These are phyloP conservation scores for Corniculantispora saksenae DNA, from an alignment of 2,329 filamentous ascomycete genomes.

Conservation along the genomic window DNA sequence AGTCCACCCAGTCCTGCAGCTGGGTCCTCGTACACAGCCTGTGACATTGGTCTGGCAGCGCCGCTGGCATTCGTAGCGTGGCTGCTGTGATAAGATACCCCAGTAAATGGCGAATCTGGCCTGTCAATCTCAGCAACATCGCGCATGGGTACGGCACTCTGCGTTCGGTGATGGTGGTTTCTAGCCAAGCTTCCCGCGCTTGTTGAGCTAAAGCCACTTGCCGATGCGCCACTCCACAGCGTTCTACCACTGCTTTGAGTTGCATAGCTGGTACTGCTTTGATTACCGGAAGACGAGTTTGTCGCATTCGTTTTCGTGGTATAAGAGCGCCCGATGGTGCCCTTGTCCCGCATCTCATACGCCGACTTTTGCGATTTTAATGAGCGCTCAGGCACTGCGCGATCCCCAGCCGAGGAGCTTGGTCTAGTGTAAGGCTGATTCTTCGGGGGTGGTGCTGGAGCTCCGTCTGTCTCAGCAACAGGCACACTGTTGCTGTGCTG, in stretches of 20 bases:
- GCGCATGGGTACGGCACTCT: conserved; percentile 65
- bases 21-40: conserved; percentile 65
- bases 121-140: conserved; percentile 56
- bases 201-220: conserved; percentile 87
- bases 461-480: conserved; percentile 47
- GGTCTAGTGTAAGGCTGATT: conserved; percentile 52
- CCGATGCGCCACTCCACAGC: conserved; percentile 91
- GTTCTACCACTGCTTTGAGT: conserved; percentile 80
- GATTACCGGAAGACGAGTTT: conserved; percentile 71
- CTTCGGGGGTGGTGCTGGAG: conserved; percentile 66
- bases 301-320: conserved; percentile 88
- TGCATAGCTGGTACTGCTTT: conserved; percentile 71
- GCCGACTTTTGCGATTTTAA: conserved; percentile 71
- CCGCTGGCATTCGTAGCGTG: conserved; percentile 61
- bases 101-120: conserved; percentile 68
- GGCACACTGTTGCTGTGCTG: conserved; percentile 53
- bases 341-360: conserved; percentile 70
- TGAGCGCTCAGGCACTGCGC: conserved; percentile 43
- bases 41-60: conserved; percentile 61
- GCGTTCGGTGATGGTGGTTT: conserved; percentile 62
- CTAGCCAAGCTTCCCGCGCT: conserved; percentile 92
- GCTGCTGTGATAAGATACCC: conserved; percentile 88
- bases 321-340: conserved; percentile 71
- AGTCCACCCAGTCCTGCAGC: conserved; percentile 77
- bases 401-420: conserved; percentile 58